phyloP scores from a whole-genome alignment of 2,329 filamentous ascomycete genomes.

The Mycosphaerella sp. region DNA sequence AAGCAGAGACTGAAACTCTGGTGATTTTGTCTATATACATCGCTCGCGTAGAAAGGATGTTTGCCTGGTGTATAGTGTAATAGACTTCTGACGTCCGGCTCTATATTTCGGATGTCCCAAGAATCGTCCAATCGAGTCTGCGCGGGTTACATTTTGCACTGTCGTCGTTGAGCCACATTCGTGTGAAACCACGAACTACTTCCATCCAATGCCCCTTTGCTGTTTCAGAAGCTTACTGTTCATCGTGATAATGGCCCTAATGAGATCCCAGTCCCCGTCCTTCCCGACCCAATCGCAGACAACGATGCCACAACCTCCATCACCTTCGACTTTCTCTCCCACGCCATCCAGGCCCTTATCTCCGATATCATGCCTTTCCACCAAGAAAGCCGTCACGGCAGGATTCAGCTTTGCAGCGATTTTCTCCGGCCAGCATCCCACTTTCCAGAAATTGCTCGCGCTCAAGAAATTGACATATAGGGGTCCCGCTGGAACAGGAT shows the following conservation, averaged over 20 bases:
- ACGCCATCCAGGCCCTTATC: slow-evolving; percentile 24
- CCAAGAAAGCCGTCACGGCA: slow-evolving; percentile 56
- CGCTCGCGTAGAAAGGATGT: too few species aligned
- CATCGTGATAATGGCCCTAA: slow-evolving; percentile 83
- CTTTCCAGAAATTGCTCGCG: slow-evolving; percentile 90
- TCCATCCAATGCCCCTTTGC: slow-evolving; percentile 22
- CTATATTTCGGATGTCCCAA: too few species aligned
- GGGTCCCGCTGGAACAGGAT: slow-evolving; percentile 49
- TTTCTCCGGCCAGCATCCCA: slow-evolving; percentile 85
- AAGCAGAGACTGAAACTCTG: too few species aligned
- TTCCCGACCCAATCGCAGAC: slow-evolving; percentile 91
- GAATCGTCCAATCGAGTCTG: too few species aligned
- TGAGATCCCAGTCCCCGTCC: slow-evolving; percentile 82
- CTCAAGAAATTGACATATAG: slow-evolving; percentile 87
- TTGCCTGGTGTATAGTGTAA: too few species aligned
- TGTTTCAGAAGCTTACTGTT: slow-evolving; percentile 46
- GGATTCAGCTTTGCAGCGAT: slow-evolving; percentile 87
- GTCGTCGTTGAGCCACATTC: too few species aligned
- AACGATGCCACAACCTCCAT: slow-evolving; percentile 74
- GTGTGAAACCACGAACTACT: too few species aligned
- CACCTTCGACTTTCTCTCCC: slow-evolving; percentile 27
- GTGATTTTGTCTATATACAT: too few species aligned
- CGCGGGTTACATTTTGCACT: too few species aligned
- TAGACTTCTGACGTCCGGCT: too few species aligned
- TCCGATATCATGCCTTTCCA: slow-evolving; percentile 45